phyloP scores from a whole-genome alignment of 805 yeast species.

The Komagataella pseudopastoris region DNA sequence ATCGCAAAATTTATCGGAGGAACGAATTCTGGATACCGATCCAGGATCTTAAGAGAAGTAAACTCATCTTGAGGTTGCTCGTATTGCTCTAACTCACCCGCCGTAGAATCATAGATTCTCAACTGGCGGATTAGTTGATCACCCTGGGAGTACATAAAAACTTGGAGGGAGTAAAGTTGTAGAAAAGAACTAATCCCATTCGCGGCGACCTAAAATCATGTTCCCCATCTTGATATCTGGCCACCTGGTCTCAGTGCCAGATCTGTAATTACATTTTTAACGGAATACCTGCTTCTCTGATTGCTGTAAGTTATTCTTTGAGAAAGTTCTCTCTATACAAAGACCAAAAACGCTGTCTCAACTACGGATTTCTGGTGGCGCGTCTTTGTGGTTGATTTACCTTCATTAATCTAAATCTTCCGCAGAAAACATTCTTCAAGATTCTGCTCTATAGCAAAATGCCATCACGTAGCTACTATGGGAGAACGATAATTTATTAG shows the following conservation, averaged over 20 bases:
- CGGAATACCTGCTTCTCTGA: no score
- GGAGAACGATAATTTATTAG: no score
- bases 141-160: slow-evolving; percentile 17
- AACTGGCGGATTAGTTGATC: slow-evolving; percentile 20
- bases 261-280: no score
- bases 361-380: no score
- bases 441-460: not conserved
- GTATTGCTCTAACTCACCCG: not conserved
- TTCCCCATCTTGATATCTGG: no score
- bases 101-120: slow-evolving; percentile 14
- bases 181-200: not conserved
- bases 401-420: no score
- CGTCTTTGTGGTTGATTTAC: no score
- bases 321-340: no score
- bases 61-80: slow-evolving; percentile 9
- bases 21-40: slow-evolving; percentile 30
- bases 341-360: no score
- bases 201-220: not conserved
- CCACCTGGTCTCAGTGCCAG: no score
- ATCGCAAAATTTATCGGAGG: slow-evolving; percentile 90
- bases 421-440: not conserved
- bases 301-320: no score
- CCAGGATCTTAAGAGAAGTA: slow-evolving; percentile 18
- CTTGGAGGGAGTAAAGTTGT: not conserved
- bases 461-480: not conserved